phyloP scores from a whole-genome alignment of 1,284 basidiomycete genomes.

The Xanthoconium separans region DNA sequence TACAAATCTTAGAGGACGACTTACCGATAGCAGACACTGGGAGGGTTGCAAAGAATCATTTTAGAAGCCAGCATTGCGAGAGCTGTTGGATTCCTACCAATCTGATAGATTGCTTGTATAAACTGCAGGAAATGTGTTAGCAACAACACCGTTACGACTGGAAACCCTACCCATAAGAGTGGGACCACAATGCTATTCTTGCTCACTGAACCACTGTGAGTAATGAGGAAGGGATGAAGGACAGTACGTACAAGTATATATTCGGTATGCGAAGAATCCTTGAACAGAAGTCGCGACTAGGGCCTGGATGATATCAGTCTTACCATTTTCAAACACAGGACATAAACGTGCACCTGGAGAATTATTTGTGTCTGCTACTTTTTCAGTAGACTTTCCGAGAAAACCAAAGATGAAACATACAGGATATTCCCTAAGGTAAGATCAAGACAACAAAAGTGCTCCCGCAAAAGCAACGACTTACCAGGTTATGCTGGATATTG shows the following conservation, averaged over 20 bases:
- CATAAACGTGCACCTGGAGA: background rate
- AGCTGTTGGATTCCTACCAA: background rate
- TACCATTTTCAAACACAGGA: background rate
- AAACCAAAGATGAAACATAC: background rate
- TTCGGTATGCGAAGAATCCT: background rate
- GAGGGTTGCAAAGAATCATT: background rate
- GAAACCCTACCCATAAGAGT: too few species aligned
- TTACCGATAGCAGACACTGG: background rate
- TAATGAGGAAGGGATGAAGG: background rate
- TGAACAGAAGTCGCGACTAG: background rate
- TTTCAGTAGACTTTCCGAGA: background rate
- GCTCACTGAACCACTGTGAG: background rate
- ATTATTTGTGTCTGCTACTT: background rate
- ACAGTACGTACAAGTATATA: conserved; percentile 8
- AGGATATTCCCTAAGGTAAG: background rate
- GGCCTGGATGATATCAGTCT: background rate
- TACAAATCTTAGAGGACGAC: background rate
- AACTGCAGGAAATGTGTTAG: background rate
- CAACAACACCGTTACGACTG: background rate
- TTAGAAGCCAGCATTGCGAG: background rate
- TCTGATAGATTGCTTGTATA: background rate
- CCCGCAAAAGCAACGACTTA: background rate
- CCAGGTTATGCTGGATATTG: background rate
- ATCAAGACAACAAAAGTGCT: background rate
- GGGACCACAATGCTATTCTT: background rate